Conservation (phyloP, 2,329 filamentous ascomycete species). For the Claviceps lovelessii region DNA sequence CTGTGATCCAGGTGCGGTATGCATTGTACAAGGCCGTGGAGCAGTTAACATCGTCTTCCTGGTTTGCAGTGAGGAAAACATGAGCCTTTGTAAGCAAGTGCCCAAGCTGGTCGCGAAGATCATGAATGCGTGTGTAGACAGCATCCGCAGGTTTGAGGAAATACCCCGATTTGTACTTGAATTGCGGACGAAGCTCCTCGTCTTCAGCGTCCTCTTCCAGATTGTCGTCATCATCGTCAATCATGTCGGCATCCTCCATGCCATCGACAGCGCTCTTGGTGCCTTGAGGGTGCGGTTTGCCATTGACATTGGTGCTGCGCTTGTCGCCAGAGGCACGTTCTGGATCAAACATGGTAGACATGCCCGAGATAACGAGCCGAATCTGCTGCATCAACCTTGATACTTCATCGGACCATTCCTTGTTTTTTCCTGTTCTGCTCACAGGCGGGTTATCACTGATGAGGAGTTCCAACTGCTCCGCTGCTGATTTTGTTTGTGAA, state of each 20-base stretch:
- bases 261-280: constrained; percentile 30
- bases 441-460: constrained; percentile 69
- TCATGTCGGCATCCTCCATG: constrained; percentile 37
- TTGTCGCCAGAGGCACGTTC: constrained; percentile 47
- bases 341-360: constrained; percentile 80
- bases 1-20: constrained; percentile 92
- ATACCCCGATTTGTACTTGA: constrained; percentile 81
- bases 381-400: constrained; percentile 79
- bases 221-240: constrained; percentile 33
- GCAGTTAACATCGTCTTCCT: constrained; percentile 90
- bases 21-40: constrained; percentile 88
- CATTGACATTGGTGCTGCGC: constrained; percentile 30
- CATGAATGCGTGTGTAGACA: constrained; percentile 64
- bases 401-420: constrained; percentile 97
- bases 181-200: constrained; percentile 71
- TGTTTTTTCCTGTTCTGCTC: constrained; percentile 86
- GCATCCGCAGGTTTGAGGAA: constrained; percentile 41
- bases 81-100: constrained; percentile 72
- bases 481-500: constrained; percentile 63
- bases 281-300: background rate
- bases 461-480: constrained; percentile 61
- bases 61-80: constrained; percentile 63
- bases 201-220: constrained; percentile 57
- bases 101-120: constrained; percentile 66
- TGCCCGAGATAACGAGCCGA: constrained; percentile 76